Evolutionary conservation across 2,329 filamentous ascomycete species (phyloP).

Genomic region (Sporothrix inflata): DNA sequence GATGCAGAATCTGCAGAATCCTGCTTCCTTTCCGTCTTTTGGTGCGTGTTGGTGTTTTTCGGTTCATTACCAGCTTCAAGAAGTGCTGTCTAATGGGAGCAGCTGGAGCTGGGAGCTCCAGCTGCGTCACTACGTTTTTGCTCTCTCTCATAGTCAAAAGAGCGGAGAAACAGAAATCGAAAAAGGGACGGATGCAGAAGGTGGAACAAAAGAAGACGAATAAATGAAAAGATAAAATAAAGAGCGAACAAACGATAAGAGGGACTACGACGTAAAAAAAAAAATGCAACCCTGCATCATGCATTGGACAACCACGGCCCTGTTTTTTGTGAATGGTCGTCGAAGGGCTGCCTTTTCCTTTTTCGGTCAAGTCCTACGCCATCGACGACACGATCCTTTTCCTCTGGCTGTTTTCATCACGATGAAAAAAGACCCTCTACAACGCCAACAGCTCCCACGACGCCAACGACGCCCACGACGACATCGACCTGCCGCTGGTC

Average conservation of each 20-base stretch:
- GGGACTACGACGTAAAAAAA: not conserved
- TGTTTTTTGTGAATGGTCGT: not conserved
- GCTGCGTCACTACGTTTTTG: not conserved
- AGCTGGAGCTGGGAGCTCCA: not conserved
- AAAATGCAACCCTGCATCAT: not conserved
- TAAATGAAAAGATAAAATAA: no score
- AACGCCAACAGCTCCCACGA: not conserved
- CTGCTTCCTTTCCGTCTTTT: not conserved
- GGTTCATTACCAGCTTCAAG: not conserved
- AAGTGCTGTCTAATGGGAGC: not conserved
- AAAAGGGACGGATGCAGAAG: not conserved
- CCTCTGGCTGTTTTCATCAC: not conserved
- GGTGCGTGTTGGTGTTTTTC: not conserved
- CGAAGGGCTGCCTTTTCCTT: not conserved
- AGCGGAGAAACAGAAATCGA: not conserved
- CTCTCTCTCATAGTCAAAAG: not conserved
- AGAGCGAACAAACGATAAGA: not conserved
- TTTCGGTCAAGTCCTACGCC: not conserved
- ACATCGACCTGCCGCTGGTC: not conserved
- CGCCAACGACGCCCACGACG: not conserved
- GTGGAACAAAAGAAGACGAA: not conserved
- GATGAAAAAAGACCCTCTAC: not conserved
- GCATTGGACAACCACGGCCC: not conserved
- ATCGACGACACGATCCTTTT: not conserved
- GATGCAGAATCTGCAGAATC: not conserved